These are phyloP conservation scores for Aurantiochytrium sp. DNA, from an alignment of 108 stramenopile species.

Conservation along the genomic window DNA sequence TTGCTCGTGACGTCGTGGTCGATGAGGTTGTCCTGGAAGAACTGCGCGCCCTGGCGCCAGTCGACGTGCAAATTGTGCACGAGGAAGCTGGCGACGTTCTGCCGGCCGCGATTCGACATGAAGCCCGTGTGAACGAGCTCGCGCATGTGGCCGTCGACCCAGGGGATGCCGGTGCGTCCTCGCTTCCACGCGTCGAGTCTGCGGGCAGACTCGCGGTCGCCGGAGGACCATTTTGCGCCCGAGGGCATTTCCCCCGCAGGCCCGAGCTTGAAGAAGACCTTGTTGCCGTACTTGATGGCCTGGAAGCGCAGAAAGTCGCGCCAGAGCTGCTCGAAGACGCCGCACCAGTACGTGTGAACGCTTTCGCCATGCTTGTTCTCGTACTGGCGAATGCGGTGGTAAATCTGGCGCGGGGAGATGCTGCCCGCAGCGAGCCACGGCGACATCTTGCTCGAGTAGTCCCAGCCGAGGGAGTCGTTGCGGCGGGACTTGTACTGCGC, in stretches of 20 bases:
- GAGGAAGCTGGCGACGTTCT: constrained; percentile 88
- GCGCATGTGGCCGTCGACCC: constrained; percentile 98
- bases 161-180: constrained; percentile 78
- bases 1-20: constrained; percentile 92
- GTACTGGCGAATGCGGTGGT: constrained; percentile 70
- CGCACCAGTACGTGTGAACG: constrained; percentile 92
- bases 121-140: constrained; percentile 89
- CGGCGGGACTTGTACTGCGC: constrained; percentile 86
- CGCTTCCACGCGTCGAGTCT: constrained; percentile 71
- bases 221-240: neutral
- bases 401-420: constrained; percentile 78
- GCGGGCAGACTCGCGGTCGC: constrained; percentile 12
- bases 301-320: constrained; percentile 92
- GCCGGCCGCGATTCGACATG: constrained; percentile 93
- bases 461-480: constrained; percentile 89
- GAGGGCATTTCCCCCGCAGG: constrained; percentile 25
- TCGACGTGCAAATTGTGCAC: constrained; percentile 85
- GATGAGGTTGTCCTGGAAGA: constrained; percentile 80
- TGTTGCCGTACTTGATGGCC: constrained; percentile 75
- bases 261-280: constrained; percentile 76
- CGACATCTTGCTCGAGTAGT: constrained; percentile 86
- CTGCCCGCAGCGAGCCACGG: constrained; percentile 92
- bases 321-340: constrained; percentile 86
- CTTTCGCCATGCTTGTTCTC: constrained; percentile 75
- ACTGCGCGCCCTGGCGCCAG: constrained; percentile 88